Evolutionary conservation across 768 basidiomycete species (phyloP).

Genomic region (Calocybe gangraenosa): DNA sequence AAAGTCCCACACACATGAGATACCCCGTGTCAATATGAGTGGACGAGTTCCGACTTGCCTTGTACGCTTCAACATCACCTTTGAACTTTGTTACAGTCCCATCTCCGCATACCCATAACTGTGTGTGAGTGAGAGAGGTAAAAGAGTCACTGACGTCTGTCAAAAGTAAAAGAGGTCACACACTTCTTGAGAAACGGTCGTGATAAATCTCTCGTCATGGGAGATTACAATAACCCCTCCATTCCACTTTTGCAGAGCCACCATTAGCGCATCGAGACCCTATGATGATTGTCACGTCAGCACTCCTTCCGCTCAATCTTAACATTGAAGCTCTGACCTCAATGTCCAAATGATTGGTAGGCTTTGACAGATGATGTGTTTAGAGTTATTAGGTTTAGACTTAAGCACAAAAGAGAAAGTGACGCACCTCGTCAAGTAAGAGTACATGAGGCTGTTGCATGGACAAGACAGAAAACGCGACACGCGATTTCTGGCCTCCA

Average conservation of each 20-base stretch:
- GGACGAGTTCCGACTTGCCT: slow-evolving; percentile 42
- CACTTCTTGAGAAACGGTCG: slow-evolving; percentile 82
- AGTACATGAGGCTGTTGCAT: slow-evolving; percentile 89
- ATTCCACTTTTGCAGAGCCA: slow-evolving; percentile 74
- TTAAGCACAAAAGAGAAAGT: background rate
- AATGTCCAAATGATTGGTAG: slow-evolving; percentile 95
- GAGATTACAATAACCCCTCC: slow-evolving; percentile 92
- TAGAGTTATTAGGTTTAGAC: no score
- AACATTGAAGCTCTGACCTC: slow-evolving; percentile 46
- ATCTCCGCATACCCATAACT: slow-evolving; percentile 94
- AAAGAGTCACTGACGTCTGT: slow-evolving; percentile 1
- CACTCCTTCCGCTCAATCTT: background rate
- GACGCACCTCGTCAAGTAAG: slow-evolving; percentile 83
- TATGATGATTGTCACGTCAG: slow-evolving; percentile 24
- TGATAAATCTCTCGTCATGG: slow-evolving; percentile 95
- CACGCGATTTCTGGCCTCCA: slow-evolving; percentile 95
- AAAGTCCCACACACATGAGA: slow-evolving; percentile 9
- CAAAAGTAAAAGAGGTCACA: slow-evolving; percentile 14
- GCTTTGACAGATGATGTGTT: slow-evolving; percentile 37
- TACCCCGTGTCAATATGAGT: slow-evolving; percentile 1
- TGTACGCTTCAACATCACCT: slow-evolving; percentile 90
- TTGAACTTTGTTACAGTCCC: slow-evolving; percentile 77
- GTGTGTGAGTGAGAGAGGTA: slow-evolving; percentile 4
- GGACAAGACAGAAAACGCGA: slow-evolving; percentile 86
- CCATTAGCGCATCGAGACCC: slow-evolving; percentile 95